Percentiles rank a stretch among this genome's conserved stretches.
phyloP scores from a whole-genome alignment of 2,329 filamentous ascomycete genomes.

The Nothophoma quercina region DNA sequence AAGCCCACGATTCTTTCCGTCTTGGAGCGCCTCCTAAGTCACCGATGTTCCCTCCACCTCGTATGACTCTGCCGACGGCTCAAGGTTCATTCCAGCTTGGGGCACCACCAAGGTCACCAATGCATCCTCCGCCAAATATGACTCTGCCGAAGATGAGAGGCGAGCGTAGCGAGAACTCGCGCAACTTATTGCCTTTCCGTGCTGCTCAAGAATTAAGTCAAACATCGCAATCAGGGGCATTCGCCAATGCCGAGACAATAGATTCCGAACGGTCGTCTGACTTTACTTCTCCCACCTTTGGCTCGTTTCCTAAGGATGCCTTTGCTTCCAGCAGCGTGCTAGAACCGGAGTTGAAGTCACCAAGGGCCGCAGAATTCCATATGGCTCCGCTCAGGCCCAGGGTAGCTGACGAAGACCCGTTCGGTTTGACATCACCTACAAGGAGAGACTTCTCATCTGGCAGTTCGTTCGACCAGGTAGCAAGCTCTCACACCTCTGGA shows the following conservation, averaged over 20 bases:
- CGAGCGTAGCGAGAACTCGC: slow-evolving; percentile 12
- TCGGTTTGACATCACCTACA: slow-evolving; percentile 50
- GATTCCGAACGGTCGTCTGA: neutral
- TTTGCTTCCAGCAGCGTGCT: slow-evolving; percentile 34
- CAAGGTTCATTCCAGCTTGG: slow-evolving; percentile 20
- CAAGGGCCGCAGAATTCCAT: slow-evolving; percentile 46
- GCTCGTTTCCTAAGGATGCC: slow-evolving; percentile 45
- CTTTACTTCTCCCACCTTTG: slow-evolving; percentile 49
- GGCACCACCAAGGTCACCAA: slow-evolving; percentile 34
- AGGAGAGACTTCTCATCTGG: slow-evolving; percentile 50
- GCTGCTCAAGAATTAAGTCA: slow-evolving; percentile 4
- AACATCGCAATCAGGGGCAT: neutral
- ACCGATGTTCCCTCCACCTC: slow-evolving; percentile 20
- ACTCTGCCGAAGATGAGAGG: slow-evolving; percentile 9
- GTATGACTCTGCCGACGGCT: slow-evolving; percentile 13
- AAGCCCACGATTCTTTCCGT: slow-evolving; percentile 20
- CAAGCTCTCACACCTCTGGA: slow-evolving; percentile 26
- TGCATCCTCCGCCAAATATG: slow-evolving; percentile 17
- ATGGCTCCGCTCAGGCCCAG: slow-evolving; percentile 48
- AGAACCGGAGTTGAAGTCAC: slow-evolving; percentile 47
- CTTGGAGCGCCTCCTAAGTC: slow-evolving; percentile 27
- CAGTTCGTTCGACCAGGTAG: slow-evolving; percentile 36
- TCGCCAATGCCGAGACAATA: neutral
- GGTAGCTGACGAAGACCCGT: slow-evolving; percentile 46
- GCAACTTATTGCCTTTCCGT: slow-evolving; percentile 10